These are phyloP conservation scores for Salix exigua DNA, from an alignment of 345 rosid species.

Conservation along the genomic window DNA sequence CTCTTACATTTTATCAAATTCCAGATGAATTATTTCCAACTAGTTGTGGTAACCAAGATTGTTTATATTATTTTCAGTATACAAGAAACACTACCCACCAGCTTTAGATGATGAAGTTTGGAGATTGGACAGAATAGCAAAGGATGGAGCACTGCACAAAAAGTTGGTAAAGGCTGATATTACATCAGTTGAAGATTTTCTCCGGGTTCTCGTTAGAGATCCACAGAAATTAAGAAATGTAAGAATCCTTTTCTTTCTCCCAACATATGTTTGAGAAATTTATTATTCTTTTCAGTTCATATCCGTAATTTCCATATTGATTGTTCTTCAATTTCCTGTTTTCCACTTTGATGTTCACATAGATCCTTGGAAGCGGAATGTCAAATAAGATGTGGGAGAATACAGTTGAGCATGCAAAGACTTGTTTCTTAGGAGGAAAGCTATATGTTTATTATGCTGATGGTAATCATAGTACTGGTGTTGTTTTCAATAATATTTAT, in stretches of 20 bases:
- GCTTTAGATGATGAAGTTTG: slow-evolving; percentile 89
- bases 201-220: slow-evolving; percentile 66
- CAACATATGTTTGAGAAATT: background rate
- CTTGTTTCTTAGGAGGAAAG: slow-evolving; percentile 78
- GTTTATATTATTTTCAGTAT: slow-evolving; percentile 46
- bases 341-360: background rate
- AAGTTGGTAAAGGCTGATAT: slow-evolving; percentile 61
- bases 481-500: slow-evolving; percentile 77
- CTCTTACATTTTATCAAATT: background rate
- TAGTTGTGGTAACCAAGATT: slow-evolving; percentile 1
- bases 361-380: slow-evolving; percentile 97
- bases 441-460: slow-evolving; percentile 70
- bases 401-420: slow-evolving; percentile 91
- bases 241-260: slow-evolving; percentile 17
- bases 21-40: background rate
- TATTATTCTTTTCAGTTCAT: background rate
- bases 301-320: background rate
- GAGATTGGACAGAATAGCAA: slow-evolving; percentile 92
- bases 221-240: slow-evolving; percentile 73
- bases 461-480: slow-evolving; percentile 48
- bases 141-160: slow-evolving; percentile 92
- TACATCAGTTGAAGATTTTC: slow-evolving; percentile 79
- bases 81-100: slow-evolving; percentile 95
- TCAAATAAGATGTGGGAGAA: slow-evolving; percentile 98
- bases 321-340: background rate